Conservation (phyloP, 495 filamentous ascomycete species). For the Xylaria palmicola region DNA sequence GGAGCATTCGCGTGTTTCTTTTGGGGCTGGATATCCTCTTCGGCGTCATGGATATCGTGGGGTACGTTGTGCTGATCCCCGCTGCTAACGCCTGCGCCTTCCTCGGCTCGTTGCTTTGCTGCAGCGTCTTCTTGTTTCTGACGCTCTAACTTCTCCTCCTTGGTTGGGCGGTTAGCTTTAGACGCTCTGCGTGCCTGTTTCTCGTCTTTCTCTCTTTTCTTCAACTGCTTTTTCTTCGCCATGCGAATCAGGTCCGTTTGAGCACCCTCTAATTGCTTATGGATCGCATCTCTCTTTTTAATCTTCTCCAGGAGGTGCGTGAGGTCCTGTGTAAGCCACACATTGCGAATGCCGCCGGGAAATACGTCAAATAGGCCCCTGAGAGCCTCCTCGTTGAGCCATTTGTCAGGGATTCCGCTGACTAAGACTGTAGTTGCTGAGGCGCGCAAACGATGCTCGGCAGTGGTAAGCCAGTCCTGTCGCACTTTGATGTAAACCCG, state of each 20-base stretch:
- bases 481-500: constrained; percentile 90
- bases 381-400: constrained; percentile 79
- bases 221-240: constrained; percentile 73
- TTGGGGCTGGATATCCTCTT: constrained; percentile 46
- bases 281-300: constrained; percentile 68
- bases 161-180: constrained; percentile 44
- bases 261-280: constrained; percentile 71
- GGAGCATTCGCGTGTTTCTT: constrained; percentile 19
- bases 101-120: constrained; percentile 62
- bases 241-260: constrained; percentile 79
- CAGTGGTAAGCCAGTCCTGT: constrained; percentile 92
- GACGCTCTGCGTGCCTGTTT: constrained; percentile 58
- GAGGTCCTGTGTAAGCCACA: constrained; percentile 94
- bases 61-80: constrained; percentile 79
- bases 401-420: constrained; percentile 82
- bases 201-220: constrained; percentile 61
- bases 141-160: constrained; percentile 49
- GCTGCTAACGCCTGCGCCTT: constrained; percentile 68
- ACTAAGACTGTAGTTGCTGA: constrained; percentile 95
- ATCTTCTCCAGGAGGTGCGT: constrained; percentile 88
- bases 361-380: constrained; percentile 92
- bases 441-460: constrained; percentile 90
- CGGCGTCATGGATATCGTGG: constrained; percentile 66
- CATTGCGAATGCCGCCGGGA: constrained; percentile 90
- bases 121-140: constrained; percentile 53